Base-by-base conservation (phyloP, 2,329 filamentous ascomycete species). In the Diaporthe australafricana region DNA sequence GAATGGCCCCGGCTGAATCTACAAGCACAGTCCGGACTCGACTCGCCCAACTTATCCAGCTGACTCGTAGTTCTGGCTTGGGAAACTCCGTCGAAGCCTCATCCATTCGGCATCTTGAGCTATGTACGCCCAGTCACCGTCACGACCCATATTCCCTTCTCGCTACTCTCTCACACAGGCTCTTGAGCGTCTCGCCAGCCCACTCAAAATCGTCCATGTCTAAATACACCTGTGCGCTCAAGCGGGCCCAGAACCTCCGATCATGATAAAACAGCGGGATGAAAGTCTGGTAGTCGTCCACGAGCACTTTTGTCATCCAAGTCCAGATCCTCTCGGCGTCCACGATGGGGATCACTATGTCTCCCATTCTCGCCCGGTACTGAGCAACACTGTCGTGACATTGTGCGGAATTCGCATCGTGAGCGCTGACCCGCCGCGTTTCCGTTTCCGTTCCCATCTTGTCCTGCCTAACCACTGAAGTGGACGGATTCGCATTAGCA, bases 161-260 rank as follows among this genome's bases (percentile, higher is more conserved):
- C 2, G 76, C 79, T 7, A 86, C 83, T 71, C 85, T 80, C 66
- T 80, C 78, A 70, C 81, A 83, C 17, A 89, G 56, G 47, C 84
- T 81, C 78, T 88, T 87, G 77, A 96, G 80, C 11, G 87, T 83
- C 65, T 84, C 78, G 0, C 87, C 93, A 5, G 88, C 87, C 88
- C 89, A 93, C 79, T 92, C 89, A 78, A 96, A 98, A 80, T 98
- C 95, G 16, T 86, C 86, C 75, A 92, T 79, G 32, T 94, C 94
- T n/a, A 98, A 82, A 79, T 96, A 98, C 0, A 96, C 88, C 85
- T 98, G 95, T 17, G 89, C 94, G 78, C 93, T 95, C 60, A 97
- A 78, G 62, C 96, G 85, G 0, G 87, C 85, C 93, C 93, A 98
- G 79, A 91, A 88, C 68, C 86, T 85, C 0, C 87, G 87, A 0